Percentiles rank a stretch among this genome's conserved stretches.
These are phyloP conservation scores for Lycium ferocissimum DNA, from an alignment of 257 asterid genomes.

Conservation along the genomic window DNA sequence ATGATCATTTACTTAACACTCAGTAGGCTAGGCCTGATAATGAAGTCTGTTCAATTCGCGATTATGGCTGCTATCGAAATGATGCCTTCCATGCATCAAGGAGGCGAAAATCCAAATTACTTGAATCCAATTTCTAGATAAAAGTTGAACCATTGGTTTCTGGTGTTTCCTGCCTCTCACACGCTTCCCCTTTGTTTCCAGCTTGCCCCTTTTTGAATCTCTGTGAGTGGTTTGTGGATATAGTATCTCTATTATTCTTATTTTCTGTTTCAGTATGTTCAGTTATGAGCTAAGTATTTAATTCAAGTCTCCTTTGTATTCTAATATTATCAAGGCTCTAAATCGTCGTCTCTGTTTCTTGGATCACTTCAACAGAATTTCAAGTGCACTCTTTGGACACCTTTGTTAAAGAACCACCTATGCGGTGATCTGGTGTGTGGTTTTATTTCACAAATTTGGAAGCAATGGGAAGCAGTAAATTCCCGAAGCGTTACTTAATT, in stretches of 20 bases:
- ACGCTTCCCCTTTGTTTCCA: not conserved
- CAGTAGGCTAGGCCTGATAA: not conserved
- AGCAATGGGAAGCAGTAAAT: slow-evolving; percentile 60
- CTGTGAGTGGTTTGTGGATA: too few relatives aligned
- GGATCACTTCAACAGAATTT: slow-evolving; percentile 1
- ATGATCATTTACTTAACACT: too few relatives aligned
- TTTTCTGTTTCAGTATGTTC: not conserved
- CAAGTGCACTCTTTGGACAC: not conserved
- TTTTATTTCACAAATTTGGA: slow-evolving; percentile 45
- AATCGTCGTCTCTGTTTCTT: not conserved
- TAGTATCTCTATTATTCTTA: too few relatives aligned
- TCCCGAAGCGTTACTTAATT: slow-evolving; percentile 70
- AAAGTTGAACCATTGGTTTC: not conserved
- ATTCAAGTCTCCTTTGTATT: not conserved
- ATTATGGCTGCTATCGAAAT: not conserved
- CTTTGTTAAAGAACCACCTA: not conserved
- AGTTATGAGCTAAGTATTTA: not conserved
- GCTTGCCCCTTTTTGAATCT: too few relatives aligned
- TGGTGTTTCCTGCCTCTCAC: not conserved
- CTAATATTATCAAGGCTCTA: not conserved
- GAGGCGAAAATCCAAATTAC: not conserved
- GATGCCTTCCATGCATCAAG: not conserved
- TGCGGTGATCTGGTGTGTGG: slow-evolving; percentile 20
- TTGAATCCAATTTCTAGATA: not conserved
- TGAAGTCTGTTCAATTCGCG: not conserved